These are phyloP conservation scores for Chloranthus sessilifolius DNA, from an alignment of 164 flowering plant species.

Conservation along the genomic window DNA sequence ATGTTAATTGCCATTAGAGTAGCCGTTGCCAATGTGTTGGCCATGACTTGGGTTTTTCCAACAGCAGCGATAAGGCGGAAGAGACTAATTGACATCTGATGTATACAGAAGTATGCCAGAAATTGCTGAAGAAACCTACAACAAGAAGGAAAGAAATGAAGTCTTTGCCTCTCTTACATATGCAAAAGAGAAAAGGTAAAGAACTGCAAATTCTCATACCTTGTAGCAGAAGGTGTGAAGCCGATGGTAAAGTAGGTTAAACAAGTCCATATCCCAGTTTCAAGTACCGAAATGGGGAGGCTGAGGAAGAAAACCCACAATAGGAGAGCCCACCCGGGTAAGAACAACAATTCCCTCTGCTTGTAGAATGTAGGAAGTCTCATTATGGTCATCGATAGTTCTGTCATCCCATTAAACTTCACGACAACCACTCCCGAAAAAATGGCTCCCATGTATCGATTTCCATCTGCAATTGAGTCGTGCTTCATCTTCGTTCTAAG, in stretches of 20 bases:
- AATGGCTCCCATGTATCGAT: conserved; percentile 39
- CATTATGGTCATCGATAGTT: conserved; percentile 37
- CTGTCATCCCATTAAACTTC: conserved; percentile 58
- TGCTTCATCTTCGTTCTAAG: conserved; percentile 32
- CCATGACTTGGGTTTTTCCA: conserved; percentile 48
- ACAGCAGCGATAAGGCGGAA: conserved; percentile 55
- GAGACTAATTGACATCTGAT: conserved; percentile 55
- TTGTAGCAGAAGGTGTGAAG: conserved; percentile 45
- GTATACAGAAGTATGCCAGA: conserved; percentile 42
- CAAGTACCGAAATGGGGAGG: conserved; percentile 44
- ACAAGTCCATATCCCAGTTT: conserved; percentile 43
- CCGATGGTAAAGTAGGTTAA: conserved; percentile 57
- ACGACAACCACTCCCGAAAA: conserved; percentile 45
- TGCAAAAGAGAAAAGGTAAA: neutral
- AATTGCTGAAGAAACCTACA: conserved; percentile 51
- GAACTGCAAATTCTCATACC: conserved; percentile 23
- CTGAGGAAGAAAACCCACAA: conserved; percentile 44
- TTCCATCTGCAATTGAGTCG: conserved; percentile 30
- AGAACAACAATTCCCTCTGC: conserved; percentile 49
- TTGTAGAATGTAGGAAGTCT: conserved; percentile 55
- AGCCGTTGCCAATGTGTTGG: conserved; percentile 43
- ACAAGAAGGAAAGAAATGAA: too few species aligned
- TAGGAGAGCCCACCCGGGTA: conserved; percentile 57
- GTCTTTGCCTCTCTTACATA: too few species aligned
- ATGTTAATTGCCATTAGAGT: conserved; percentile 40